Percentiles rank a stretch among this genome's conserved stretches.
These are phyloP conservation scores for Atkinsonella texensis DNA, from an alignment of 2,329 filamentous ascomycete species.

Conservation along the genomic window DNA sequence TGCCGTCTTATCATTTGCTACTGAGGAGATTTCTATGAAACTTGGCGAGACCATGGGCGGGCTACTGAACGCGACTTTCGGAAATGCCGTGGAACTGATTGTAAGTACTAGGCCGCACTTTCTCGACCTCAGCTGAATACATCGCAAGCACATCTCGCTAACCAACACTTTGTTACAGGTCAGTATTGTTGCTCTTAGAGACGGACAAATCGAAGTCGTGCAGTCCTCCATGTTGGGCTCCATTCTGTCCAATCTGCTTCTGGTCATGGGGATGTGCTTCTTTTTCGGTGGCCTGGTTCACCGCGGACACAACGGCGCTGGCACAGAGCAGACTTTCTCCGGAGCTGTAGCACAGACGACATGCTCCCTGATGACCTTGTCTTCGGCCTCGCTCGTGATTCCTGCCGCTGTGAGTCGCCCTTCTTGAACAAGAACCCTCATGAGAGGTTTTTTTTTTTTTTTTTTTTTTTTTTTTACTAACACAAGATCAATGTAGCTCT, in stretches of 20 bases:
- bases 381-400: conserved; percentile 67
- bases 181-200: conserved; percentile 77
- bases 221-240: conserved; percentile 95
- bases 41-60: conserved; percentile 65
- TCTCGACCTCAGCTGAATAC: background rate
- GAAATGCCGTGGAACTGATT: conserved; percentile 70
- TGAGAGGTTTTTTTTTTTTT: no score
- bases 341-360: conserved; percentile 67
- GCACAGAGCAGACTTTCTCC: conserved; percentile 61
- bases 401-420: conserved; percentile 47
- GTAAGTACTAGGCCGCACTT: conserved; percentile 29
- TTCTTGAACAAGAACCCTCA: no score
- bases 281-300: conserved; percentile 60
- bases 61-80: conserved; percentile 64
- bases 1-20: conserved; percentile 62
- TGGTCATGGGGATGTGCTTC: conserved; percentile 76
- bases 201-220: conserved; percentile 88
- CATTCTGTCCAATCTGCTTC: conserved; percentile 85
- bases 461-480: background rate
- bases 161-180: conserved; percentile 40
- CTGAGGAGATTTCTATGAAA: conserved; percentile 62
- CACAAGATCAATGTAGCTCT: conserved; percentile 34
- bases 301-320: conserved; percentile 41
- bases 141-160: background rate
- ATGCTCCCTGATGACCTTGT: conserved; percentile 61